These are phyloP conservation scores for Ogataea angusta DNA, from an alignment of 805 yeast species.

Conservation along the genomic window DNA sequence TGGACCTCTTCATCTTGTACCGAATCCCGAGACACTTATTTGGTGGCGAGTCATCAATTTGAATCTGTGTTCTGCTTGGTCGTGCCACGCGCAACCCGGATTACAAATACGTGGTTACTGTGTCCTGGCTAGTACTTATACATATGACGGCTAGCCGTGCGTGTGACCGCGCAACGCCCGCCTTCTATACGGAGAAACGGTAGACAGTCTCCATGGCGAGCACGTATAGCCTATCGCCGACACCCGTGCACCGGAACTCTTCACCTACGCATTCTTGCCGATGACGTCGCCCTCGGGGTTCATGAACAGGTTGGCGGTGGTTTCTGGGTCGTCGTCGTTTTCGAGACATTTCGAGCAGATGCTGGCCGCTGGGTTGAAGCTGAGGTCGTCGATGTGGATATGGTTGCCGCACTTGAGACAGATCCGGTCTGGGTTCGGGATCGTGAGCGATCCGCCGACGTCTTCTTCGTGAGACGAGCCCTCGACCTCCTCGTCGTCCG, in stretches of 20 bases:
- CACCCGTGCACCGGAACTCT: conserved; percentile 5
- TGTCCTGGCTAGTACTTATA: neutral
- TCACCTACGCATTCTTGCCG: conserved; percentile 8
- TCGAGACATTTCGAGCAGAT: conserved; percentile 27
- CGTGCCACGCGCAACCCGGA: too few relatives aligned
- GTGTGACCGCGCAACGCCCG: neutral
- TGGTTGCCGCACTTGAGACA: conserved; percentile 27
- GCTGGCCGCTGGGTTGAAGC: conserved; percentile 27
- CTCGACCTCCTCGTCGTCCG: conserved; percentile 14
- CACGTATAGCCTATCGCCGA: neutral
- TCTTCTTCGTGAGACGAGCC: conserved; percentile 12
- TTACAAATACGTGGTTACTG: too few relatives aligned
- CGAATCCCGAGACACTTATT: neutral
- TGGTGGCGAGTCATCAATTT: too few relatives aligned
- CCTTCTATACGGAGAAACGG: neutral
- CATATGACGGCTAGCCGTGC: neutral
- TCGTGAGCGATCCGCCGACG: conserved; percentile 24
- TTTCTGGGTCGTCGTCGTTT: conserved; percentile 16
- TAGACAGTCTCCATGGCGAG: neutral
- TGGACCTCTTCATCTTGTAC: neutral
- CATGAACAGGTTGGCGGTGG: conserved; percentile 23
- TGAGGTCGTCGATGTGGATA: conserved; percentile 29
- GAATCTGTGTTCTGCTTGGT: too few relatives aligned
- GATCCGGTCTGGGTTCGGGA: conserved; percentile 28
- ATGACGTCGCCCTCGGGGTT: conserved; percentile 24